Evolutionary conservation across 2,329 filamentous ascomycete species (phyloP).

Genomic region (Verticillium klebahnii): DNA sequence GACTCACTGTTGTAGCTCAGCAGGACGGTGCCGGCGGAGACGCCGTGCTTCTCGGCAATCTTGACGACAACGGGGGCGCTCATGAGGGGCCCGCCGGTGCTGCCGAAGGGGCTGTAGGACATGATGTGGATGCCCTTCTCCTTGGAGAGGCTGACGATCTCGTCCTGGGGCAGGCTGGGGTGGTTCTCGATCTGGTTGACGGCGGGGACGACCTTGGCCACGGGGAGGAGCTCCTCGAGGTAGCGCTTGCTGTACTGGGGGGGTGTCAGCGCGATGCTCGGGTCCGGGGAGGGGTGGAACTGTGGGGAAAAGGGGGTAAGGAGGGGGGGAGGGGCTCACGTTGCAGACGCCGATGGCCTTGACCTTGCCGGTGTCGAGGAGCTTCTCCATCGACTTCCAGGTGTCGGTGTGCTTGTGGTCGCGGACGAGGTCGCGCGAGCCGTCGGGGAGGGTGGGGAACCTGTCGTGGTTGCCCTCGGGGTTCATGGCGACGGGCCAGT

Average conservation of each 20-base stretch:
- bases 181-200: conserved; percentile 74
- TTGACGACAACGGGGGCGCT: conserved; percentile 58
- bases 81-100: conserved; percentile 60
- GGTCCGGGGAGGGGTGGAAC: too few species aligned
- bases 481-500: conserved; percentile 82
- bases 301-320: not conserved
- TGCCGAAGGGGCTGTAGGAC: conserved; percentile 65
- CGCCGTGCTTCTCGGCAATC: conserved; percentile 59
- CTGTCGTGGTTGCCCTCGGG: conserved; percentile 68
- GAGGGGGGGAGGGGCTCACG: conserved; percentile 22
- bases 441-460: conserved; percentile 72
- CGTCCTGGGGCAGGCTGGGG: conserved; percentile 65
- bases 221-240: conserved; percentile 48
- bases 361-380: conserved; percentile 55
- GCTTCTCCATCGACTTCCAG: conserved; percentile 71
- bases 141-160: conserved; percentile 65
- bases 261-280: conserved; percentile 3
- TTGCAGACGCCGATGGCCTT: conserved; percentile 53
- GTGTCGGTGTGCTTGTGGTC: conserved; percentile 68
- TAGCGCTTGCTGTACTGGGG: conserved; percentile 49
- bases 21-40: conserved; percentile 57
- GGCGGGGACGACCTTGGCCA: conserved; percentile 52
- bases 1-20: conserved; percentile 67
- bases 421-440: conserved; percentile 66
- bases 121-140: conserved; percentile 66